Percentiles rank a stretch among this genome's conserved stretches.
These are phyloP conservation scores for Auxenochlorella pyrenoidosa DNA, from an alignment of 139 green algal species.

Conservation along the genomic window DNA sequence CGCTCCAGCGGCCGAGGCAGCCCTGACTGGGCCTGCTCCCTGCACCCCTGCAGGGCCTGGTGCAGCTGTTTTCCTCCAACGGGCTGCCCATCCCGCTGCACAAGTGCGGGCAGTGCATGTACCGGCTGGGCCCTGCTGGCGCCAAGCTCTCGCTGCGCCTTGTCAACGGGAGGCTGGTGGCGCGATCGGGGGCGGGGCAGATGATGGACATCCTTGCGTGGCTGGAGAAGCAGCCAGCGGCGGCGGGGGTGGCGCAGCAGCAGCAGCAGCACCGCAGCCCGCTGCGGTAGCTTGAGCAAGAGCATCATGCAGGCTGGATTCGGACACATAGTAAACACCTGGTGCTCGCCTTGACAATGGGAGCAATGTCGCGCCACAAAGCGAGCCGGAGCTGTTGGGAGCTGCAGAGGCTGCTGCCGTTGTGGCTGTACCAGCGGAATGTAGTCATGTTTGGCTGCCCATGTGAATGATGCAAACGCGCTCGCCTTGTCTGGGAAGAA, in stretches of 20 bases:
- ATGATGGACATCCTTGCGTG: slow-evolving; percentile 36
- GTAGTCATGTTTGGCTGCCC: too few species aligned
- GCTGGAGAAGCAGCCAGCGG: slow-evolving; percentile 38
- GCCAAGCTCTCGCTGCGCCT: slow-evolving; percentile 36
- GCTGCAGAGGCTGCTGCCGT: too few species aligned
- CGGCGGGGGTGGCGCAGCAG: not conserved
- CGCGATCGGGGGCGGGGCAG: slow-evolving; percentile 13
- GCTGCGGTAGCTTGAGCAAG: too few species aligned
- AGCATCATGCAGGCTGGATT: too few species aligned
- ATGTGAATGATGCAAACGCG: too few species aligned
- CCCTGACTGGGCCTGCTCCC: not conserved
- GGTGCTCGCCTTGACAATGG: too few species aligned
- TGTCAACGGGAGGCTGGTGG: slow-evolving; percentile 47
- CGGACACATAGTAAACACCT: too few species aligned
- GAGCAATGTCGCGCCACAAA: too few species aligned
- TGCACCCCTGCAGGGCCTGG: slow-evolving; percentile 5
- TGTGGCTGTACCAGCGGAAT: too few species aligned
- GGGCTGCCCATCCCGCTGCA: slow-evolving; percentile 38
- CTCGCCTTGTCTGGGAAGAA: too few species aligned
- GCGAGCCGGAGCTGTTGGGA: too few species aligned
- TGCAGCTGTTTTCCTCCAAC: slow-evolving; percentile 25
- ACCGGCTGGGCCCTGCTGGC: slow-evolving; percentile 1
- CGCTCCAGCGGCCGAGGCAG: too few species aligned
- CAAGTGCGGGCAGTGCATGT: slow-evolving; percentile 33
- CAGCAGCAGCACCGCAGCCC: not conserved